Percentiles rank a stretch among this genome's conserved stretches.
phyloP scores from a whole-genome alignment of 2,329 filamentous ascomycete genomes.

The Botrytis pseudocinerea region DNA sequence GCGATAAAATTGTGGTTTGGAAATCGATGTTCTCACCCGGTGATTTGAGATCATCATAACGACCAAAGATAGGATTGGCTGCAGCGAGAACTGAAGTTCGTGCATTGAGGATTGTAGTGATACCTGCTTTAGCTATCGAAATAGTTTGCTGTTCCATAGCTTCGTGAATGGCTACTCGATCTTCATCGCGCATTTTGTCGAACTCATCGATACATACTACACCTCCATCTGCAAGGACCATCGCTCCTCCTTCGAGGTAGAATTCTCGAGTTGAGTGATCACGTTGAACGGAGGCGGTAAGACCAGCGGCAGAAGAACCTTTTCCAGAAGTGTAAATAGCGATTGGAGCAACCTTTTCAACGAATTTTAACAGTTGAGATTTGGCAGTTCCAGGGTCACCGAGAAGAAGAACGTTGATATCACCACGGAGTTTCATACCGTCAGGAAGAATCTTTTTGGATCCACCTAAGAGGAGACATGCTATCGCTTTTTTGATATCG shows the following conservation, averaged over 20 bases:
- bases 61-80: slow-evolving; percentile 95
- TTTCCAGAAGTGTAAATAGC: slow-evolving; percentile 99
- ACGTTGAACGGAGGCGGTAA: slow-evolving; percentile 94
- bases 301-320: slow-evolving; percentile 93
- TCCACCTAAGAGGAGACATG: slow-evolving; percentile 88
- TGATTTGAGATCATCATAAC: slow-evolving; percentile 97
- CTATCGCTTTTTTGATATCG: slow-evolving; percentile 96
- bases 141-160: slow-evolving; percentile 99
- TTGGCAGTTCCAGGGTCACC: slow-evolving; percentile 98
- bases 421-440: slow-evolving; percentile 94
- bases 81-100: slow-evolving; percentile 93
- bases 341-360: slow-evolving; percentile 93
- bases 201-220: slow-evolving; percentile 99
- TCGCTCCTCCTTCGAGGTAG: slow-evolving; percentile 95
- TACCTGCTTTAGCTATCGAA: slow-evolving; percentile 96
- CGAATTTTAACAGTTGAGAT: slow-evolving; percentile 95
- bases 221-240: slow-evolving; percentile 95
- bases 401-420: slow-evolving; percentile 95
- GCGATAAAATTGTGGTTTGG: slow-evolving; percentile 94
- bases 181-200: slow-evolving; percentile 99
- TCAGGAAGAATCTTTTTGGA: slow-evolving; percentile 98
- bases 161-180: slow-evolving; percentile 97
- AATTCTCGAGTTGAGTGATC: slow-evolving; percentile 92
- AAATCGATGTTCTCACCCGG: slow-evolving; percentile 99
- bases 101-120: slow-evolving; percentile 96